Percentiles rank a stretch among this genome's conserved stretches.
Evolutionary conservation across 441 rosid genomes (phyloP).

Genomic region (Macaranga tanarius): DNA sequence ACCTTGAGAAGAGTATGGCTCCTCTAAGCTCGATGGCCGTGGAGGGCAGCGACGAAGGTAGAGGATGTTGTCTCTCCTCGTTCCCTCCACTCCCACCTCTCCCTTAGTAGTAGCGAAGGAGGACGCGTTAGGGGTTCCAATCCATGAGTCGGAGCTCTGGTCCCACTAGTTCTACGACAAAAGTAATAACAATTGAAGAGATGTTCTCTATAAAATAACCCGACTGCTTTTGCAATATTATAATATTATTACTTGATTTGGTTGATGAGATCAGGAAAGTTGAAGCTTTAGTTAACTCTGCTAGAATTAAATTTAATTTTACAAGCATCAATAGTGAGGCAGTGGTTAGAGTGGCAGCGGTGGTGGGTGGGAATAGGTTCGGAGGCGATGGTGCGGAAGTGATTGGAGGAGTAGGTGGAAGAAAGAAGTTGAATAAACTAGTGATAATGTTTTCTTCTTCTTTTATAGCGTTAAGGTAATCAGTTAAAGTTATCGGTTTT

Average conservation of each 20-base stretch:
- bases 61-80: slow-evolving; percentile 41
- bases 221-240: slow-evolving; percentile 69
- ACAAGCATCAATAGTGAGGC: slow-evolving; percentile 43
- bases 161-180: not conserved
- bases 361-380: too few species aligned
- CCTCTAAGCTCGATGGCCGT: slow-evolving; percentile 57
- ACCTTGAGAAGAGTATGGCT: slow-evolving; percentile 13
- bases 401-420: too few species aligned
- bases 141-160: slow-evolving; percentile 10
- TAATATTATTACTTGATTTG: slow-evolving; percentile 75
- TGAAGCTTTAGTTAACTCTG: slow-evolving; percentile 66
- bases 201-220: too few species aligned
- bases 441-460: too few species aligned
- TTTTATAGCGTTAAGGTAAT: too few species aligned
- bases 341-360: too few species aligned
- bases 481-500: too few species aligned
- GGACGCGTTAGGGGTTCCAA: not conserved
- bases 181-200: slow-evolving; percentile 21
- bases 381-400: too few species aligned
- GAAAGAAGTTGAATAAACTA: too few species aligned
- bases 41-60: slow-evolving; percentile 47
- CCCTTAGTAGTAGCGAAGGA: slow-evolving; percentile 28
- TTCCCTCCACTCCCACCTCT: slow-evolving; percentile 61
- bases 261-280: slow-evolving; percentile 82
- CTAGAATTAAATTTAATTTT: slow-evolving; percentile 88